phyloP scores from a whole-genome alignment of 148 eudicot species.

The Rhododendron molle region DNA sequence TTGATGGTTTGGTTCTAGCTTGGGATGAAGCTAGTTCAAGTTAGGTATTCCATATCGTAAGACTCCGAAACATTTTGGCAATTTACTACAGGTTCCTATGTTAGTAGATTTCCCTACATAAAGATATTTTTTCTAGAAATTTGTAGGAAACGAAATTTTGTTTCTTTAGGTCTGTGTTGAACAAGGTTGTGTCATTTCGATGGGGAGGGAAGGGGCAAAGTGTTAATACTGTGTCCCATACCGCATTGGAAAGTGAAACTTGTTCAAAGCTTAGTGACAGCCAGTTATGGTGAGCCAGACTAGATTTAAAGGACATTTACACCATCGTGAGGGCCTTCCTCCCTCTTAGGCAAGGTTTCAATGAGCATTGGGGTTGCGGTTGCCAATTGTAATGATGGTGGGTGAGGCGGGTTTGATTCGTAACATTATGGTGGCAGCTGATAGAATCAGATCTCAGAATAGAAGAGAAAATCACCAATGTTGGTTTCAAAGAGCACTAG shows the following conservation, averaged over 20 bases:
- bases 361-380: not conserved
- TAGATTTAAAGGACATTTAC: not conserved
- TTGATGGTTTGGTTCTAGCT: not conserved
- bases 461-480: not conserved
- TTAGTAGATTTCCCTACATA: not conserved
- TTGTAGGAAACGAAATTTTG: not conserved
- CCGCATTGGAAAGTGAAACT: not conserved
- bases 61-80: not conserved
- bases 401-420: not conserved
- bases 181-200: not conserved
- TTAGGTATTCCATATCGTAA: not conserved
- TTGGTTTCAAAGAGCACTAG: not conserved
- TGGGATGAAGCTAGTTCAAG: conserved; percentile 5
- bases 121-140: not conserved
- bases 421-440: not conserved
- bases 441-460: not conserved
- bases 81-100: not conserved
- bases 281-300: not conserved
- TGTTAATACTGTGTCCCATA: not conserved
- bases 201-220: not conserved
- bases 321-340: not conserved
- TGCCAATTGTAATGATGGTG: not conserved
- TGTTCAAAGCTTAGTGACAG: not conserved
- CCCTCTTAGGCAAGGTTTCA: not conserved
- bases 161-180: not conserved